phyloP scores from a whole-genome alignment of 2,329 filamentous ascomycete genomes.

The Coniochaeta sp. region DNA sequence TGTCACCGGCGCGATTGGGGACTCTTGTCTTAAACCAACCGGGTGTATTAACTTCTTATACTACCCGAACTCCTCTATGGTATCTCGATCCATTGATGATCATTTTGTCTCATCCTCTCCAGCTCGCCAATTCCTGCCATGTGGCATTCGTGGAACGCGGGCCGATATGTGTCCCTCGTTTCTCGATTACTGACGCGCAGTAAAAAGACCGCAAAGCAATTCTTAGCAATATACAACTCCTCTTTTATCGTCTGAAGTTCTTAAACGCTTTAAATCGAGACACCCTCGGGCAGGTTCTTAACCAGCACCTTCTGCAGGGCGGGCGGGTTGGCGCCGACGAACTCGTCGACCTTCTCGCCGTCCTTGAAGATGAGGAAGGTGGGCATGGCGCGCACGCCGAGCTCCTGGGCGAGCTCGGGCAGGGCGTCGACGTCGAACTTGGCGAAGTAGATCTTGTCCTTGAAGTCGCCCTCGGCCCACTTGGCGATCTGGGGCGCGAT shows the following conservation, averaged over 20 bases:
- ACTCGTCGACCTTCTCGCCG: conserved; percentile 63
- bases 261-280: neutral
- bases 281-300: conserved; percentile 10
- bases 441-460: conserved; percentile 60
- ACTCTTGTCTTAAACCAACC: neutral
- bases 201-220: no score
- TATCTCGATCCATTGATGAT: neutral
- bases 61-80: neutral
- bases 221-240: neutral
- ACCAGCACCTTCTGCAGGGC: conserved; percentile 47
- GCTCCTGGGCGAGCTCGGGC: conserved; percentile 65
- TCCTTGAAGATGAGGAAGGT: conserved; percentile 82
- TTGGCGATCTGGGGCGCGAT: conserved; percentile 71
- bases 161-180: neutral
- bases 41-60: neutral
- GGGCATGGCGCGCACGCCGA: conserved; percentile 84
- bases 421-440: conserved; percentile 89
- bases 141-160: neutral
- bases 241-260: neutral
- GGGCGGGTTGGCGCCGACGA: conserved; percentile 75
- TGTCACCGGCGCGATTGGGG: neutral
- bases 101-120: neutral
- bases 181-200: neutral
- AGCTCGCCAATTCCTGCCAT: neutral
- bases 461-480: conserved; percentile 44